Base-by-base conservation (phyloP, 1,284 basidiomycete species). In the Pseudozyma pruni region DNA sequence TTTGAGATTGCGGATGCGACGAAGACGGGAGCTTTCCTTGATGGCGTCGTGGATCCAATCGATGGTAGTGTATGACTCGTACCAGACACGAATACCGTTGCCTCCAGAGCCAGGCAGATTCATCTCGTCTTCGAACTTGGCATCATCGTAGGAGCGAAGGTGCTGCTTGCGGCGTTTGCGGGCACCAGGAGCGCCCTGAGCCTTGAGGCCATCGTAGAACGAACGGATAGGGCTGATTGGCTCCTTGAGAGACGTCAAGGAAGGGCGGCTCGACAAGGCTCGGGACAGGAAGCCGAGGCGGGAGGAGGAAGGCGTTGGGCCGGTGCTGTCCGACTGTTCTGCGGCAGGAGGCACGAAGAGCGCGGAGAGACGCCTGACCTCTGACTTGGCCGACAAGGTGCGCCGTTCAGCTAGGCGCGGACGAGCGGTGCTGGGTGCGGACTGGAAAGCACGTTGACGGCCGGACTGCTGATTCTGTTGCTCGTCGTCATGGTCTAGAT, bases 11-110 rank as follows among this genome's bases (percentile, higher is more conserved):
- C 80, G 72, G 16, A 84, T 76, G 38, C 77, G 75, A 22, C 81
- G 75, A 11, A 80, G 59, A 22, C 83, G 78, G 13, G 81, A 67
- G 38, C 77, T 76, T 55, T 84, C 79, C 59, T 84, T 84, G 79
- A 84, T 80, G 20, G 76, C 72, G 54, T 84, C 83, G 68, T 84
- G 83, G 16, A 83, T 74, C 83, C 83, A 83, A 64, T 83, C 81
- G 48, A 80, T 78, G 39, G 76, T 76, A 10, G 74, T 76, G 58
- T 79, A 80, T 17, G 74, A 74, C 22, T 74, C 63, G 57, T 80
- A 80, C 74, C 74, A 74, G 22, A 78, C 72, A 31, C 79, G 62
- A 16, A 77, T 42, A 23, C 74, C 73, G 41, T 77, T 77, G 32
- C 64, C 67, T n/a, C 48, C 53, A 3, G 67, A 37, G n/a, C 60